Evolutionary conservation across 805 yeast species (phyloP).

Genomic region (Suhomyces vadensis): DNA sequence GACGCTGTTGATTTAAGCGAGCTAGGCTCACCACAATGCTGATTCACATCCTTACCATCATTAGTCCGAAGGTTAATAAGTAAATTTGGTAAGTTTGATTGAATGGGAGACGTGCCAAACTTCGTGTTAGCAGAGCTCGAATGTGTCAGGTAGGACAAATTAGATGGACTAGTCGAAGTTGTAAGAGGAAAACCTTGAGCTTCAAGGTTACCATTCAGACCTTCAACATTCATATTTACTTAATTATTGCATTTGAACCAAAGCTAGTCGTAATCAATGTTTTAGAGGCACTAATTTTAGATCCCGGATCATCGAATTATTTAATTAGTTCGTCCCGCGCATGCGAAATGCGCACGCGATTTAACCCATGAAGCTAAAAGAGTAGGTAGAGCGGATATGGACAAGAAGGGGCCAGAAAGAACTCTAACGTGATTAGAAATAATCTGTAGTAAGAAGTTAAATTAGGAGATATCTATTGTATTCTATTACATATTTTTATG

Average conservation of each 20-base stretch:
- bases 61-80: slow-evolving; percentile 24
- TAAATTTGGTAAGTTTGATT: slow-evolving; percentile 23
- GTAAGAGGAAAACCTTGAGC: not conserved
- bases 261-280: too few species aligned
- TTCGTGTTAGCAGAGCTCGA: not conserved
- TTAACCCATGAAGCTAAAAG: too few species aligned
- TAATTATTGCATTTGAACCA: not conserved
- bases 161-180: slow-evolving; percentile 8
- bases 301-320: too few species aligned
- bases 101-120: slow-evolving; percentile 23
- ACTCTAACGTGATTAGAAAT: too few species aligned
- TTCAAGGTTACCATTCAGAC: not conserved
- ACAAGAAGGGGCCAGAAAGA: too few species aligned
- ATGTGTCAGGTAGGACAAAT: not conserved
- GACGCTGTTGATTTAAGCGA: slow-evolving; percentile 7
- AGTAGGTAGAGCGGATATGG: too few species aligned
- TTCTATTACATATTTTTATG: too few species aligned
- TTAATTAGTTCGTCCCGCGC: too few species aligned
- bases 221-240: slow-evolving; percentile 5
- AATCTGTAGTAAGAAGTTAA: too few species aligned
- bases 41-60: slow-evolving; percentile 13
- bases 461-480: not conserved
- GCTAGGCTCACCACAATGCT: not conserved
- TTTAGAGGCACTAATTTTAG: too few species aligned
- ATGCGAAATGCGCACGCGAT: too few species aligned